Evolutionary conservation across 2,329 filamentous ascomycete genomes (phyloP), one percentile per base, ranked within the genome.

Genomic region (Xylaria sp.): DNA sequence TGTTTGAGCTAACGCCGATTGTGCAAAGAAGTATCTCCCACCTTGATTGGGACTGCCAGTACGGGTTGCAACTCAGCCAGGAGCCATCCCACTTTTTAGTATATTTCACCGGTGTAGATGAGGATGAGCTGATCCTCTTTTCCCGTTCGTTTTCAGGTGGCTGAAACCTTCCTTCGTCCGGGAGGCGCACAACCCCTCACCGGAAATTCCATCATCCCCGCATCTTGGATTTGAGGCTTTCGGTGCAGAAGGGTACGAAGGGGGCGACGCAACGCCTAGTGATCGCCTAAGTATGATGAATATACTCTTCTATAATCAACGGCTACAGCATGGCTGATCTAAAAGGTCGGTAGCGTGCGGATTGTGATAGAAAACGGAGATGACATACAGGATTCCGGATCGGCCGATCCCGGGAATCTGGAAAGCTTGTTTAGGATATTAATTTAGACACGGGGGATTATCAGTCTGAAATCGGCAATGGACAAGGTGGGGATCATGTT

Each of bases 361-460:
- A 25, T 18, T 18, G 28, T 1, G 8, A 13, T n/a, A 25, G 34
- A 2, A n/a, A 25, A 32, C 32, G 50, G 20, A 52, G 23, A 15
- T 18, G 50, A 25, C 5, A 13, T 52, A 15, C 50, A 52, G 12
- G 23, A 28, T 28, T 12, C 13, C 23, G 23, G 23, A 10, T 3
- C 23, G 23, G 23, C 23, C 23, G 23, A 28, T 52, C 50, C 50
- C 23, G 50, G 28, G 23, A 15, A 15, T 25, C 12, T 28, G 50
- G 50, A 28, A 52, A 25, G 46, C 46, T 44, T 44, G 20, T 46
- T 63, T 32, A n/a, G 23, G 9, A 23, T 13, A 25, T 37, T 46
- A 25, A 37, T 55, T 63, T 37, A n/a, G 13, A 48, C 32, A 63
- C 50, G 23, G 23, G 23, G 50, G 51, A 55, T 55, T 63, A 50